These are phyloP conservation scores for Wallacemonas collosoma DNA, from an alignment of 208 protist genomes.

Conservation along the genomic window DNA sequence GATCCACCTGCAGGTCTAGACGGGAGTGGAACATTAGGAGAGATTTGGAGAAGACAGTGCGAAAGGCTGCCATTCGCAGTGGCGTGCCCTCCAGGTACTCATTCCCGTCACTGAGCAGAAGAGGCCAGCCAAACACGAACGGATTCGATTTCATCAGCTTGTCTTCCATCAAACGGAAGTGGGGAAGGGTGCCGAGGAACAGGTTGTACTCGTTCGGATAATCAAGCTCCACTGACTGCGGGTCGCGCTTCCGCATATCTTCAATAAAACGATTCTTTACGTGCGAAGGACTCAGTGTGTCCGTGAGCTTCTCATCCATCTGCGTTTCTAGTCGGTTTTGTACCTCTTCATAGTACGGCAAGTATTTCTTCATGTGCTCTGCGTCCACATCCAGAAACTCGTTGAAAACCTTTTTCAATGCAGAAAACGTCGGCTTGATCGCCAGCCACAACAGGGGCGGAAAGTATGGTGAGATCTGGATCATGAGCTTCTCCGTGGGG, in stretches of 20 bases:
- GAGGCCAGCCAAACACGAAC: slow-evolving; percentile 93
- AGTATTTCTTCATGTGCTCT: slow-evolving; percentile 89
- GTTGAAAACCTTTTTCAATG: slow-evolving; percentile 82
- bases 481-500: slow-evolving; percentile 87
- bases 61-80: slow-evolving; percentile 83
- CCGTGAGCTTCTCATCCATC: slow-evolving; percentile 73
- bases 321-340: slow-evolving; percentile 82
- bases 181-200: slow-evolving; percentile 82
- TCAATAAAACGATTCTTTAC: slow-evolving; percentile 88
- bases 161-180: slow-evolving; percentile 85
- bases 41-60: slow-evolving; percentile 90
- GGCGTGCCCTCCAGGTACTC: slow-evolving; percentile 77
- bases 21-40: slow-evolving; percentile 85
- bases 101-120: slow-evolving; percentile 90
- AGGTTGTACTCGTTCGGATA: slow-evolving; percentile 80
- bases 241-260: slow-evolving; percentile 87
- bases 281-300: slow-evolving; percentile 73
- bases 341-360: slow-evolving; percentile 88
- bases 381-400: slow-evolving; percentile 92
- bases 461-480: slow-evolving; percentile 89
- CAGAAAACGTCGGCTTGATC: slow-evolving; percentile 74
- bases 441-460: slow-evolving; percentile 92
- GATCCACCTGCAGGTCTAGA: slow-evolving; percentile 87
- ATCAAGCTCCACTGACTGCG: slow-evolving; percentile 79
- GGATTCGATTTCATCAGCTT: slow-evolving; percentile 89